Evolutionary conservation across 352 stramenopile species (phyloP).

Genomic region (Pythium utonaiense): DNA sequence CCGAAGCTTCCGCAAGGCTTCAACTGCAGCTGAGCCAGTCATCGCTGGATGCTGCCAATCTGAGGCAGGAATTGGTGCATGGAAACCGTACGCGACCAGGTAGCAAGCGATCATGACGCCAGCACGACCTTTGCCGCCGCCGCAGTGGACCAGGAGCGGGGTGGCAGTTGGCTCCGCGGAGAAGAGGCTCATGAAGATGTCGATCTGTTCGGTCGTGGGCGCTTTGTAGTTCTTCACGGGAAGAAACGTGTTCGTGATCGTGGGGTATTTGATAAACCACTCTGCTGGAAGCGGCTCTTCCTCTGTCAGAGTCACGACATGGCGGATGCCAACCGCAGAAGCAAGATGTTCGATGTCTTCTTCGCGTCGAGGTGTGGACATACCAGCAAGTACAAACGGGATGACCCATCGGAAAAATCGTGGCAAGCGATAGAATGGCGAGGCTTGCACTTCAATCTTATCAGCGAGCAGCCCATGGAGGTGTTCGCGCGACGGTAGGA

Average conservation of each 20-base stretch:
- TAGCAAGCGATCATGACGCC: slow-evolving; percentile 68
- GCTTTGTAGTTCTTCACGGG: slow-evolving; percentile 54
- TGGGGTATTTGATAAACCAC: slow-evolving; percentile 25
- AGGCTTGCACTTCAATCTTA: not conserved
- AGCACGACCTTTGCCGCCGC: slow-evolving; percentile 57
- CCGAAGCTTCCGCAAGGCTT: slow-evolving; percentile 36
- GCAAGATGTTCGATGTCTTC: slow-evolving; percentile 24
- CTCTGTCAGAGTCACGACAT: slow-evolving; percentile 26
- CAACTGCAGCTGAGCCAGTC: slow-evolving; percentile 38
- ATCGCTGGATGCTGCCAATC: slow-evolving; percentile 44
- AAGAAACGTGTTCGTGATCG: slow-evolving; percentile 37
- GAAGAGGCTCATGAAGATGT: slow-evolving; percentile 51
- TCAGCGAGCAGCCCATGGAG: slow-evolving; percentile 4
- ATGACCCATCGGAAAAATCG: slow-evolving; percentile 32
- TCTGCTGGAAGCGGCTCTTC: slow-evolving; percentile 22
- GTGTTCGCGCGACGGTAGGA: slow-evolving; percentile 17
- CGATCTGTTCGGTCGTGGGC: slow-evolving; percentile 50
- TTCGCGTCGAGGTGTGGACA: slow-evolving; percentile 25
- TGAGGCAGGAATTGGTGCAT: slow-evolving; percentile 19
- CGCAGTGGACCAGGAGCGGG: slow-evolving; percentile 52
- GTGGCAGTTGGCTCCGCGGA: not conserved
- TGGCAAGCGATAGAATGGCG: slow-evolving; percentile 19
- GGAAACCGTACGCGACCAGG: slow-evolving; percentile 58
- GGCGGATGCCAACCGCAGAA: slow-evolving; percentile 10
- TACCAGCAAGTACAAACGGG: slow-evolving; percentile 25